These are phyloP conservation scores for Kodamaea sagamina DNA, from an alignment of 805 yeast species.

Conservation along the genomic window DNA sequence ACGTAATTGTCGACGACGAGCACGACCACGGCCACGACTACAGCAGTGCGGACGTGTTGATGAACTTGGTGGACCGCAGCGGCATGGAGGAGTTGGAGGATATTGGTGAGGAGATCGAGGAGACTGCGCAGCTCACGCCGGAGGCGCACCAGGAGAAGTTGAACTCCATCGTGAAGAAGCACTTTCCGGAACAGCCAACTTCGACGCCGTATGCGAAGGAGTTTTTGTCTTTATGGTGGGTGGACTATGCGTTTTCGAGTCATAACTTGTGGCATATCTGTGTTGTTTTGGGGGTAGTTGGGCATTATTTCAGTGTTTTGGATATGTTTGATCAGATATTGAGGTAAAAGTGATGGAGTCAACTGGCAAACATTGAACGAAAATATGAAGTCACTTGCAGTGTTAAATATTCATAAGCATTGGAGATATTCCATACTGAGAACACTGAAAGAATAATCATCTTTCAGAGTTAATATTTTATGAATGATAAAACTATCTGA, in stretches of 20 bases:
- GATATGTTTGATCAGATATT: conserved; percentile 54
- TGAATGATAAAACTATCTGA: too few species aligned
- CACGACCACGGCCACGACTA: conserved; percentile 22
- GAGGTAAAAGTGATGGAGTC: too few species aligned
- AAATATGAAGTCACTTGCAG: too few species aligned
- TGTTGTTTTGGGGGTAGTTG: conserved; percentile 85
- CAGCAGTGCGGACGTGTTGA: conserved; percentile 32
- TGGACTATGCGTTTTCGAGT: conserved; percentile 70
- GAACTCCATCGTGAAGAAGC: conserved; percentile 34
- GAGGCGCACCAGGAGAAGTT: conserved; percentile 24
- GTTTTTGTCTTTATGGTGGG: conserved; percentile 76
- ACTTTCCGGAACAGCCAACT: conserved; percentile 36
- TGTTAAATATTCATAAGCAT: too few species aligned
- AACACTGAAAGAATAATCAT: too few species aligned
- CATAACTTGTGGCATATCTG: conserved; percentile 95
- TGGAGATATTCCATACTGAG: too few species aligned
- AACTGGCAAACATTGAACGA: too few species aligned
- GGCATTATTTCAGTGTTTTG: conserved; percentile 80
- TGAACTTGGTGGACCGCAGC: conserved; percentile 36
- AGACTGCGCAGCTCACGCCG: conserved; percentile 11
- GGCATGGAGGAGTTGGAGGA: conserved; percentile 42
- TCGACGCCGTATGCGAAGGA: conserved; percentile 38
- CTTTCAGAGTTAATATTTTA: too few species aligned
- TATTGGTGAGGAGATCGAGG: conserved; percentile 30
- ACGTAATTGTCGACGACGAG: conserved; percentile 55